Percentiles rank a stretch among this genome's conserved stretches.
These are phyloP conservation scores for Xylaria sp. DNA, from an alignment of 2,329 filamentous ascomycete species.

Conservation along the genomic window DNA sequence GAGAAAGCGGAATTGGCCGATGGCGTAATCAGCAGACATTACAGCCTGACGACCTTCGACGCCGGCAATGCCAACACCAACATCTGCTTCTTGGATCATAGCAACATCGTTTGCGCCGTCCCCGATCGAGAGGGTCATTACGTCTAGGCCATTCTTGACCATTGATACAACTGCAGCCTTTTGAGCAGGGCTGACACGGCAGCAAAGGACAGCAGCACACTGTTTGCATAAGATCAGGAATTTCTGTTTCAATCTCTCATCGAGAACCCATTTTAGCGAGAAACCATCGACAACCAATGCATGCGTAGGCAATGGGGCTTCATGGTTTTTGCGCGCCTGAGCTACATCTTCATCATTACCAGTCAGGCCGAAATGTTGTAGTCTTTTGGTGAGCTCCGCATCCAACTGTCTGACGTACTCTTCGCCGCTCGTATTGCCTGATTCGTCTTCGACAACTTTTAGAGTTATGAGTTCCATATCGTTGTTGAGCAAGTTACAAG, in stretches of 20 bases:
- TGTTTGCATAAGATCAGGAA: slow-evolving; percentile 96
- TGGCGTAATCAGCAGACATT: slow-evolving; percentile 96
- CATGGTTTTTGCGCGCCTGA: slow-evolving; percentile 79
- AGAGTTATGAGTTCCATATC: slow-evolving; percentile 96
- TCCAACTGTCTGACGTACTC: slow-evolving; percentile 64
- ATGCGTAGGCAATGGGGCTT: slow-evolving; percentile 84
- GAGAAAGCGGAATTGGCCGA: slow-evolving; percentile 90
- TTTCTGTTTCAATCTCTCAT: slow-evolving; percentile 83
- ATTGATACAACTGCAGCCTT: slow-evolving; percentile 96
- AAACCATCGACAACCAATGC: slow-evolving; percentile 95
- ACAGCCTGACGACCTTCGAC: slow-evolving; percentile 90
- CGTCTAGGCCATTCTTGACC: slow-evolving; percentile 92
- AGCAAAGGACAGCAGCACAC: slow-evolving; percentile 95
- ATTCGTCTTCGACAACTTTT: slow-evolving; percentile 78
- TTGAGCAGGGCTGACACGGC: slow-evolving; percentile 93
- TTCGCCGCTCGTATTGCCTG: slow-evolving; percentile 53
- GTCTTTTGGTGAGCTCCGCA: slow-evolving; percentile 73
- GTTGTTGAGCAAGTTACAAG: slow-evolving; percentile 95
- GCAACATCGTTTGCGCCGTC: slow-evolving; percentile 96
- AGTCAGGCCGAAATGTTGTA: slow-evolving; percentile 76
- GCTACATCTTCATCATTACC: slow-evolving; percentile 86
- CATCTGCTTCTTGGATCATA: slow-evolving; percentile 97
- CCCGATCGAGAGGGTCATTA: slow-evolving; percentile 93
- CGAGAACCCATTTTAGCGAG: slow-evolving; percentile 84
- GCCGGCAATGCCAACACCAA: slow-evolving; percentile 95